Conservation (phyloP, 1,284 basidiomycete species). For the Cutaneotrichosporon daszewskae region DNA sequence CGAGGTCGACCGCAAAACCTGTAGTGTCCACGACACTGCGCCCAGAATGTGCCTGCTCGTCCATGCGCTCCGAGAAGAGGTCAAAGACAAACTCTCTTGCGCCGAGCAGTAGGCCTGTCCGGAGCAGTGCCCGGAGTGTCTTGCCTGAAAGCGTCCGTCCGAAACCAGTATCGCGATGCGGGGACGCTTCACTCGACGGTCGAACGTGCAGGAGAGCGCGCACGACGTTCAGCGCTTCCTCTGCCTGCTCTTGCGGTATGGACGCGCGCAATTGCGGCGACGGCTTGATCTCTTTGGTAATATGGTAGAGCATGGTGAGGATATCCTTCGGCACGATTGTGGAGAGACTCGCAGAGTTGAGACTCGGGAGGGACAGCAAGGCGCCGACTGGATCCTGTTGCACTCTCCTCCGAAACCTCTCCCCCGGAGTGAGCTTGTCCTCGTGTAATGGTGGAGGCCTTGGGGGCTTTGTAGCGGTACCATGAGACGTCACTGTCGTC, state of each 20-base stretch:
- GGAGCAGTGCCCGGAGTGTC: slow-evolving; percentile 11
- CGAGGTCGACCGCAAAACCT: slow-evolving; percentile 18
- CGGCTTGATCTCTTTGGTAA: slow-evolving; percentile 1
- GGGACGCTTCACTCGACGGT: background rate
- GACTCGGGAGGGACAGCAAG: slow-evolving; percentile 3
- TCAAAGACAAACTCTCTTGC: slow-evolving; percentile 7
- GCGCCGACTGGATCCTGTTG: slow-evolving; percentile 8
- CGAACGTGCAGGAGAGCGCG: slow-evolving; percentile 9
- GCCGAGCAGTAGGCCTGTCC: slow-evolving; percentile 9
- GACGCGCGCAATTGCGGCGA: background rate
- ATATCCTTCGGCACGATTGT: slow-evolving; percentile 11
- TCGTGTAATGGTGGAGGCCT: background rate
- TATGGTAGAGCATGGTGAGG: slow-evolving; percentile 6
- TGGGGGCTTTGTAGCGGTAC: background rate
- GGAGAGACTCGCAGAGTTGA: background rate
- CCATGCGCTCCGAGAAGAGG: slow-evolving; percentile 16
- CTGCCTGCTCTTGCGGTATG: background rate
- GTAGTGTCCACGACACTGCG: slow-evolving; percentile 12
- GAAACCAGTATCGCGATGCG: slow-evolving; percentile 1
- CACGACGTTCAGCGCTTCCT: background rate
- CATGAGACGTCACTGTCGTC: background rate
- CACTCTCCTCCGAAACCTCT: slow-evolving; percentile 9
- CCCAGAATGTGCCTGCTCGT: slow-evolving; percentile 4
- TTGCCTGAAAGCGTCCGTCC: slow-evolving; percentile 5
- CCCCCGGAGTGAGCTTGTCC: slow-evolving; percentile 7